These are phyloP conservation scores for Sherardia arvensis DNA, from an alignment of 257 asterid genomes.

Conservation along the genomic window DNA sequence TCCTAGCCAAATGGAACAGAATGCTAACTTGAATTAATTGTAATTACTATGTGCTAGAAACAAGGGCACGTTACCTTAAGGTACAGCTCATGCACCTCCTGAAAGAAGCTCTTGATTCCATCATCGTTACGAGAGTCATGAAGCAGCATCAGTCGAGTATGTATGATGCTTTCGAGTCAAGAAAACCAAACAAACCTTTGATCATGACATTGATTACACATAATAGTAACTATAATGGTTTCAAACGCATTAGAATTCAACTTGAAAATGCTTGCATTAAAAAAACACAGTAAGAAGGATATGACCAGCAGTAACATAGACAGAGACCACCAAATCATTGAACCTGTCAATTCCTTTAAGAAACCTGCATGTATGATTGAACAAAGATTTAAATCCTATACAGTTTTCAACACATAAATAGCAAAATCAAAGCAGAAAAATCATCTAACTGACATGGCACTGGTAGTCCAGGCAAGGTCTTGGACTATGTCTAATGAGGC, in stretches of 20 bases:
- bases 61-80: slow-evolving; percentile 42
- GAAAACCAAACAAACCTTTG: slow-evolving; percentile 23
- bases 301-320: slow-evolving; percentile 97
- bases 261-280: background rate
- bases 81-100: slow-evolving; percentile 91
- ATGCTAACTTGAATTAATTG: background rate
- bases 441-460: slow-evolving; percentile 70
- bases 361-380: slow-evolving; percentile 47
- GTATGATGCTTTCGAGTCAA: slow-evolving; percentile 48
- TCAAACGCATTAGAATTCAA: no score
- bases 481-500: slow-evolving; percentile 93
- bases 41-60: background rate
- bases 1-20: background rate
- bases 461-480: slow-evolving; percentile 95
- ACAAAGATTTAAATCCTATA: background rate
- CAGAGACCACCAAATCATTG: slow-evolving; percentile 90
- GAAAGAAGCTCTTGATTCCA: slow-evolving; percentile 97
- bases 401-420: background rate
- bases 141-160: slow-evolving; percentile 93
- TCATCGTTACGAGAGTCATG: slow-evolving; percentile 97
- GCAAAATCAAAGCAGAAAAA: background rate
- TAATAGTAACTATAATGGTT: no score
- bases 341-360: slow-evolving; percentile 71
- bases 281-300: slow-evolving; percentile 41
- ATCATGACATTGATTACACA: no score